Conservation (phyloP, 495 filamentous ascomycete genomes). For the Bacidia gigantensis region DNA sequence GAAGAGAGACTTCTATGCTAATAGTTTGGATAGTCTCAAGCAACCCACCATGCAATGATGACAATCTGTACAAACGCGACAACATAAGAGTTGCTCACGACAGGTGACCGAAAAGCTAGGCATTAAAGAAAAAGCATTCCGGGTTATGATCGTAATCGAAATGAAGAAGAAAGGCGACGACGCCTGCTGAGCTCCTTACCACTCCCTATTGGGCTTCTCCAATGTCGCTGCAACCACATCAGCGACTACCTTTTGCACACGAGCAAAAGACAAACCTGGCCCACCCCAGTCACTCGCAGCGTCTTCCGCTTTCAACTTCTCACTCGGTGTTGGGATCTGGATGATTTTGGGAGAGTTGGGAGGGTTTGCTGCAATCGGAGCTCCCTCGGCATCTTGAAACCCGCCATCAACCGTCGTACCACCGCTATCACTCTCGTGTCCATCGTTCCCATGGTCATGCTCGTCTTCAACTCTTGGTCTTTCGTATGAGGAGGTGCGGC, state of each 20-base stretch:
- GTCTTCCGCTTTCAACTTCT: background rate
- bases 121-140: too few species aligned
- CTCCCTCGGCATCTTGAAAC: background rate
- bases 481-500: background rate
- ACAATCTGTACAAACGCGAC: too few species aligned
- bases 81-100: too few species aligned
- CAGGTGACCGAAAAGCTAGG: too few species aligned
- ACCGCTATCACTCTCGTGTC: background rate
- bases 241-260: background rate
- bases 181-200: too few species aligned
- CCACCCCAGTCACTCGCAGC: background rate
- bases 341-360: background rate
- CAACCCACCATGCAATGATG: too few species aligned
- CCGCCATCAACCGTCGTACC: background rate
- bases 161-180: too few species aligned
- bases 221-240: background rate
- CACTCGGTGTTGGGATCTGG: background rate
- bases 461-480: background rate
- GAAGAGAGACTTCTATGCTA: too few species aligned
- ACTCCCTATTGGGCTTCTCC: background rate
- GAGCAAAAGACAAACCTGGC: background rate
- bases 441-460: background rate
- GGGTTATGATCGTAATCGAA: too few species aligned
- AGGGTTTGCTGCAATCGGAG: too few species aligned
- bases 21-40: too few species aligned